These are phyloP conservation scores for Picea sitchensis DNA, from an alignment of 75 land plant species.

Conservation along the genomic window DNA sequence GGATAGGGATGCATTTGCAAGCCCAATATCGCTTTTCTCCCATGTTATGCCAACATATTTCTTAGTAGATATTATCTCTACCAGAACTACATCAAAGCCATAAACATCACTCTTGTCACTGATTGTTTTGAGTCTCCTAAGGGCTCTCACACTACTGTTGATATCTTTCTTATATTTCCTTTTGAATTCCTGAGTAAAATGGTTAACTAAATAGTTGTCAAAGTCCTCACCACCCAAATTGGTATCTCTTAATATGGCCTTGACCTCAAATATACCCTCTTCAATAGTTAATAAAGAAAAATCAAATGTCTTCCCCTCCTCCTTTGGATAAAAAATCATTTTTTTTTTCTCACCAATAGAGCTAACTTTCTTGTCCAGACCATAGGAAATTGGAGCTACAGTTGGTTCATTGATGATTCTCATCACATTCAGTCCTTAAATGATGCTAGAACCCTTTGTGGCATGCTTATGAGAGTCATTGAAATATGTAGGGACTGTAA, in stretches of 20 bases:
- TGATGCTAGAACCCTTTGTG: conserved; percentile 30
- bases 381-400: conserved; percentile 31
- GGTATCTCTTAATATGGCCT: conserved; percentile 25
- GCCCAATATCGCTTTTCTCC: no score
- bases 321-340: conserved; percentile 19
- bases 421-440: conserved; percentile 34
- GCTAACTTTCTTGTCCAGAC: conserved; percentile 25
- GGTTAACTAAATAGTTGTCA: conserved; percentile 27
- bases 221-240: conserved; percentile 36
- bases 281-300: conserved; percentile 24
- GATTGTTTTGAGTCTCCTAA: no score
- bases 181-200: conserved; percentile 29
- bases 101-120: no score
- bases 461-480: conserved; percentile 31
- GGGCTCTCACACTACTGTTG: neutral
- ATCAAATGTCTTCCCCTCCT: conserved; percentile 26
- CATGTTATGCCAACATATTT: no score
- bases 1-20: no score
- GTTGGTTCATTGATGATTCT: conserved; percentile 40
- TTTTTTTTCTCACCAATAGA: conserved; percentile 18
- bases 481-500: conserved; percentile 30
- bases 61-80: no score
- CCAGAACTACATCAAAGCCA: no score
- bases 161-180: conserved; percentile 33
- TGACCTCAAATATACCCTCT: conserved; percentile 17